A percentile compares a stretch with the other conserved stretches of the same genome.
phyloP scores from a whole-genome alignment of 129 eudicot species.

The Ambrosia artemisiifolia region DNA sequence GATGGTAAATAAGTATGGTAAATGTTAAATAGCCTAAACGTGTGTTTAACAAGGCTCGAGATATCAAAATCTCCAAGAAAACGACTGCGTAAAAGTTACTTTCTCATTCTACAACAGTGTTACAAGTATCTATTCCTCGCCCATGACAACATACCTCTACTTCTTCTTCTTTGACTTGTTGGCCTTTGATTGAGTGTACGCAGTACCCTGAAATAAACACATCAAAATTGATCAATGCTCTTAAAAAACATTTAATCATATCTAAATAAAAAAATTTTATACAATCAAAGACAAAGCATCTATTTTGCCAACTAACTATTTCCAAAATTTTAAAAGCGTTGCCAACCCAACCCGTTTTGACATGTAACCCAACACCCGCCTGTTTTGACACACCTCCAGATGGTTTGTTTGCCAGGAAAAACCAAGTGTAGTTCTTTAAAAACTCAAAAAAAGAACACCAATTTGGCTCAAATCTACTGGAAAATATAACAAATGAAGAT shows the following conservation, averaged over 20 bases:
- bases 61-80: slow-evolving; percentile 23
- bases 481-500: neutral
- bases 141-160: slow-evolving; percentile 36
- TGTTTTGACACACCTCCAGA: neutral
- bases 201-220: slow-evolving; percentile 60
- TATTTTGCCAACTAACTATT: neutral
- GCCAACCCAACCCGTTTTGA: neutral
- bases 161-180: slow-evolving; percentile 90
- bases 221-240: neutral
- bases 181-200: slow-evolving; percentile 65
- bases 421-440: neutral
- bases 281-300: neutral
- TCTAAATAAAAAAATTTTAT: neutral
- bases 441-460: neutral
- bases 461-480: neutral
- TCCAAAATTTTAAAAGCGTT: neutral
- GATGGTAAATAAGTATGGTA: slow-evolving; percentile 13
- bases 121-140: slow-evolving; percentile 15
- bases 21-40: slow-evolving; percentile 11
- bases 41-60: neutral
- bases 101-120: slow-evolving; percentile 31
- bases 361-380: neutral
- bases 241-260: slow-evolving; percentile 1
- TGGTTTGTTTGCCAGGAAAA: neutral
- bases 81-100: slow-evolving; percentile 13